A percentile compares a stretch with the other conserved stretches of the same genome.
Conservation (phyloP, 495 filamentous ascomycete species). For the Tuber microsphaerosporum region DNA sequence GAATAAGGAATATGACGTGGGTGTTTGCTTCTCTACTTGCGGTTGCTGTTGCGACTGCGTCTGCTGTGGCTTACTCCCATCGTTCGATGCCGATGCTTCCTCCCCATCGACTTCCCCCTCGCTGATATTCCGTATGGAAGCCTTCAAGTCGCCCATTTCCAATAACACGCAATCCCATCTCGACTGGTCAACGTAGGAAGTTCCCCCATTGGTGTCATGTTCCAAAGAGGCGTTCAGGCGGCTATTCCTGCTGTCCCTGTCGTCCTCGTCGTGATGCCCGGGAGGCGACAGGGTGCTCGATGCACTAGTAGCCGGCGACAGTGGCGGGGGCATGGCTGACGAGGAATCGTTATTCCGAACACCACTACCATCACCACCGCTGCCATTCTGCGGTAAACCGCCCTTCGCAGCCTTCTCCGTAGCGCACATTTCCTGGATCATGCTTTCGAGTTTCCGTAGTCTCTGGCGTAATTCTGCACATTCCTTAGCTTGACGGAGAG, state of each 20-base stretch:
- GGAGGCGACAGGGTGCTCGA: slow-evolving; percentile 4
- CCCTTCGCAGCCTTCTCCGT: neutral
- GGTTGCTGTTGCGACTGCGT: neutral
- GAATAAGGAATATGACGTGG: neutral
- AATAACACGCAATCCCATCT: slow-evolving; percentile 4
- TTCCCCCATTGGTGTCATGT: neutral
- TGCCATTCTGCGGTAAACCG: neutral
- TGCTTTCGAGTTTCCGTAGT: neutral
- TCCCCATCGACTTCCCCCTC: neutral
- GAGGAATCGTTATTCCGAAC: neutral
- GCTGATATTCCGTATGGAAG: slow-evolving; percentile 5
- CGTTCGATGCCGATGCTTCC: neutral
- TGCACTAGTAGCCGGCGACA: slow-evolving; percentile 5
- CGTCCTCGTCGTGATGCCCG: neutral
- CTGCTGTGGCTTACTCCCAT: neutral
- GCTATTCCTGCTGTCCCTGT: neutral
- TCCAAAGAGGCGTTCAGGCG: neutral
- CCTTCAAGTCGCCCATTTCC: slow-evolving; percentile 1
- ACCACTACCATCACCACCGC: neutral
- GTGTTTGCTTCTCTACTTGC: slow-evolving; percentile 2
- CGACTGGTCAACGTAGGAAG: slow-evolving; percentile 1
- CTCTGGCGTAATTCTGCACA: slow-evolving; percentile 6
- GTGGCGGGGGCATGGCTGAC: neutral
- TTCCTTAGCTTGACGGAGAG: slow-evolving; percentile 3
- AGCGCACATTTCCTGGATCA: neutral